These are phyloP conservation scores for Falciphora oryzae DNA, from an alignment of 2,329 filamentous ascomycete genomes.

Conservation along the genomic window DNA sequence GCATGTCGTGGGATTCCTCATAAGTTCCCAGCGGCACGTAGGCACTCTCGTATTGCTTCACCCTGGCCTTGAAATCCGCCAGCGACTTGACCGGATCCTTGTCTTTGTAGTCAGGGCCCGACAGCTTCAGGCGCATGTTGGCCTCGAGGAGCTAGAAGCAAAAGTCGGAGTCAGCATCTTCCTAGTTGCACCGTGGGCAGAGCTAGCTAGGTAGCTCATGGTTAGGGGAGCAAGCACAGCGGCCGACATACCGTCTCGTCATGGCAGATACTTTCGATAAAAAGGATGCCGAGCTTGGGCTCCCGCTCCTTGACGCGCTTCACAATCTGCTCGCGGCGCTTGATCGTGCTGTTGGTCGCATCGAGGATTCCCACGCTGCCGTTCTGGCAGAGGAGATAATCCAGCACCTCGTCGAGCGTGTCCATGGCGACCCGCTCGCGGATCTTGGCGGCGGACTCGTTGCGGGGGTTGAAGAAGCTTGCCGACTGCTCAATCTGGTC, in stretches of 20 bases:
- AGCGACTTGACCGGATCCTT: constrained; percentile 84
- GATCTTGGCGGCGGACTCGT: constrained; percentile 72
- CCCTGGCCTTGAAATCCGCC: constrained; percentile 86
- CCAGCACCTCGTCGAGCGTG: constrained; percentile 84
- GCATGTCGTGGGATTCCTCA: constrained; percentile 84
- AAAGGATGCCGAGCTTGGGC: constrained; percentile 84
- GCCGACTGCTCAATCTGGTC: constrained; percentile 79
- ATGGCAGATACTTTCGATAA: constrained; percentile 90
- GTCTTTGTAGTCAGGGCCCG: constrained; percentile 90
- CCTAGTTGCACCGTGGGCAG: neutral
- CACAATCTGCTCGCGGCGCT: constrained; percentile 77
- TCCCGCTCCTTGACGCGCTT: constrained; percentile 76
- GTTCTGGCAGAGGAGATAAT: constrained; percentile 76
- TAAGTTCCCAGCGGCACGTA: constrained; percentile 88
- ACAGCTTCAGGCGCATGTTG: constrained; percentile 95
- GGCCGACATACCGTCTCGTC: constrained; percentile 54
- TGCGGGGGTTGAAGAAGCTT: constrained; percentile 88
- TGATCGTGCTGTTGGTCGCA: constrained; percentile 87
- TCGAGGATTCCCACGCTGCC: constrained; percentile 94
- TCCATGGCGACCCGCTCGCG: constrained; percentile 89
- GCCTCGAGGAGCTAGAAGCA: constrained; percentile 67
- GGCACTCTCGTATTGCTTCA: constrained; percentile 87
- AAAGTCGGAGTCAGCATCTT: neutral
- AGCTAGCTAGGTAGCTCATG: neutral
- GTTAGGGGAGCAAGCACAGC: neutral